These are phyloP conservation scores for Daedaleopsis sinensis DNA, from an alignment of 768 basidiomycete genomes.

Conservation along the genomic window DNA sequence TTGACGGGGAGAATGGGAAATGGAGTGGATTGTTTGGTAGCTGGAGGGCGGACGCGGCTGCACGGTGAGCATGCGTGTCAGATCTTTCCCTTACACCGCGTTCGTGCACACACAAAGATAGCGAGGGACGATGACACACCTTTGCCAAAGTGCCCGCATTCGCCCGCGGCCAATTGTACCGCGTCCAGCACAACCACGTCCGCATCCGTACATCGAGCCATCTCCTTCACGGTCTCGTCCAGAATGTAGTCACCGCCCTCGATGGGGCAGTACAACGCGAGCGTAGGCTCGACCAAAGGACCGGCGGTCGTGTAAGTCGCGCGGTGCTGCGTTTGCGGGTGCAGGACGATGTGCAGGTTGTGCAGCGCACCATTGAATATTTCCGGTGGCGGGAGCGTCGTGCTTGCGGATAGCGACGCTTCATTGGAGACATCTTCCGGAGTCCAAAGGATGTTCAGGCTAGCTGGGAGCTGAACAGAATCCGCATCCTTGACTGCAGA, in stretches of 20 bases:
- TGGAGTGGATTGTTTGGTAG: constrained; percentile 79
- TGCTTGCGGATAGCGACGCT: constrained; percentile 29
- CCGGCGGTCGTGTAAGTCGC: constrained; percentile 62
- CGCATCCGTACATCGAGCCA: constrained; percentile 71
- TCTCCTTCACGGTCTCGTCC: constrained; percentile 75
- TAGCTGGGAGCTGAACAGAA: constrained; percentile 52
- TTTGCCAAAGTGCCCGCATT: constrained; percentile 84
- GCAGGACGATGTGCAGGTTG: constrained; percentile 75
- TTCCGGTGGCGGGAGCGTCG: constrained; percentile 67
- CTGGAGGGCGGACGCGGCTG: constrained; percentile 72
- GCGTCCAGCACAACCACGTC: constrained; percentile 87
- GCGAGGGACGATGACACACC: constrained; percentile 42
- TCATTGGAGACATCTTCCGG: constrained; percentile 35
- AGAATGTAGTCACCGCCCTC: constrained; percentile 86
- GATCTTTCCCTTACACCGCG: not conserved
- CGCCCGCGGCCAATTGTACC: constrained; percentile 84
- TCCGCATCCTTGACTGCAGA: constrained; percentile 31
- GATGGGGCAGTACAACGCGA: constrained; percentile 87
- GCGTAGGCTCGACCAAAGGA: constrained; percentile 71
- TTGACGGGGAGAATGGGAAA: constrained; percentile 42
- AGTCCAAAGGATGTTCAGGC: constrained; percentile 64
- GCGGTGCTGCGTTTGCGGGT: constrained; percentile 80
- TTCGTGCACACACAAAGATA: not conserved
- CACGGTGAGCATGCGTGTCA: not conserved
- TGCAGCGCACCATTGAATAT: constrained; percentile 77